Conservation (phyloP, 129 eudicot genomes). For the Pittosporum tobira region DNA sequence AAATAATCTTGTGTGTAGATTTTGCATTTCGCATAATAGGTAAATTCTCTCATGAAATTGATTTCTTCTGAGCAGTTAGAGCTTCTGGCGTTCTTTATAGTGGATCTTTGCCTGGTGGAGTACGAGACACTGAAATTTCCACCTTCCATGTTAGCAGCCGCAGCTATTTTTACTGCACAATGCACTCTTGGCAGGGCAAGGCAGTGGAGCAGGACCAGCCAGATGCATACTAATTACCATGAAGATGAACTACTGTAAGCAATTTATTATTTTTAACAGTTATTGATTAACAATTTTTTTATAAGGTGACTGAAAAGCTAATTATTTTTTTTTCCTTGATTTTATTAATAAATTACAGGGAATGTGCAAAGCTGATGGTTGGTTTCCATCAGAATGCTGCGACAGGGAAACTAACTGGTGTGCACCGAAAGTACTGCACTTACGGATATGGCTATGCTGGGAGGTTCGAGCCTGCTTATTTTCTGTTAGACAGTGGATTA, state of each 20-base stretch:
- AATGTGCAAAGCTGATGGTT: slow-evolving; percentile 69
- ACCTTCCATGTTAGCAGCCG: slow-evolving; percentile 74
- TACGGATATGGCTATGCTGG: slow-evolving; percentile 43
- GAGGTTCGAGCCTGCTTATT: slow-evolving; percentile 29
- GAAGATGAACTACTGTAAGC: slow-evolving; percentile 56
- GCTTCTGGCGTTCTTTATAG: not conserved
- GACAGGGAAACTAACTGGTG: slow-evolving; percentile 57
- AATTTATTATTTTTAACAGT: too few species aligned
- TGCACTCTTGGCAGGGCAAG: slow-evolving; percentile 41
- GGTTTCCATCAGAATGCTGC: slow-evolving; percentile 54
- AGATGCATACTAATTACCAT: slow-evolving; percentile 43
- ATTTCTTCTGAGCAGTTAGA: not conserved
- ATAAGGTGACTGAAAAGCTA: too few species aligned
- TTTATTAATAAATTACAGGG: slow-evolving; percentile 52
- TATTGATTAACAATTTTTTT: too few species aligned
- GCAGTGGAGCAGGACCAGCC: slow-evolving; percentile 61
- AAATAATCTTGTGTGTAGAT: too few species aligned
- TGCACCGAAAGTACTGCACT: slow-evolving; percentile 60
- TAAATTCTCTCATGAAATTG: too few species aligned
- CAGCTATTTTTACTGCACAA: slow-evolving; percentile 80
- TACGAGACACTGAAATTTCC: slow-evolving; percentile 64
- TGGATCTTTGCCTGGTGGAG: slow-evolving; percentile 31
- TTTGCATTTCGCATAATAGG: too few species aligned
- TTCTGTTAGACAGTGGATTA: slow-evolving; percentile 18
- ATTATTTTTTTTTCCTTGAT: too few species aligned